Conservation (phyloP, 176 grass and related monocot species). For the Raddia distichophylla region DNA sequence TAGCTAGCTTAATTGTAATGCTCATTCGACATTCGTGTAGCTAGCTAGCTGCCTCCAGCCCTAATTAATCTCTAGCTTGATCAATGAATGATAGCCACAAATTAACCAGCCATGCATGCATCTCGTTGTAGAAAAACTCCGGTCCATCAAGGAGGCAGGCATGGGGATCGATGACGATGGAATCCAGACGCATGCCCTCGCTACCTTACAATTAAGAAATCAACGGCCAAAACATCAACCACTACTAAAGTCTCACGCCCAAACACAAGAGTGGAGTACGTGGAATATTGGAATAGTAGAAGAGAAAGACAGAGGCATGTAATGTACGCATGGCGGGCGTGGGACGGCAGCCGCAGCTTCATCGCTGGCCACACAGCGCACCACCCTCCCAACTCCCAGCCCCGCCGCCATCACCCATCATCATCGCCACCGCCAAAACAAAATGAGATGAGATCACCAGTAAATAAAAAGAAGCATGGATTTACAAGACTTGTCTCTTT, state of each 20-base stretch:
- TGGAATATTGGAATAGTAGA: background rate
- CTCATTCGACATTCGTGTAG: too few species aligned
- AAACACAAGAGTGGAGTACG: background rate
- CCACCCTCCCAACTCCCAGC: background rate
- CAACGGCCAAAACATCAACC: conserved; percentile 22
- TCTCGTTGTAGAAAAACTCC: too few species aligned
- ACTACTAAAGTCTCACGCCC: background rate
- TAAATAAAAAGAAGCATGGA: background rate
- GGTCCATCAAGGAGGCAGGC: too few species aligned
- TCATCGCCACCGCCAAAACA: background rate
- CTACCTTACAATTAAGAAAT: background rate
- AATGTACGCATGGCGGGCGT: background rate
- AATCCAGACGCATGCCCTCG: conserved; percentile 31
- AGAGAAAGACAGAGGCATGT: background rate
- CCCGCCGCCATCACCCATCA: background rate
- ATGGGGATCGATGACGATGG: background rate
- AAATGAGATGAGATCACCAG: background rate
- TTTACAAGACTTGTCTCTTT: background rate
- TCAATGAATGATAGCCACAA: too few species aligned
- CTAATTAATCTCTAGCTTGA: too few species aligned
- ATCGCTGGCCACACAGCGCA: conserved; percentile 53
- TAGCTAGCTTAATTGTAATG: background rate
- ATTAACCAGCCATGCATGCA: too few species aligned
- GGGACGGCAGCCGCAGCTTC: conserved; percentile 56
- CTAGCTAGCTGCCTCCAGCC: conserved; percentile 7